Conservation (phyloP, 805 yeast species). For the Blastobotrys attinorum region DNA sequence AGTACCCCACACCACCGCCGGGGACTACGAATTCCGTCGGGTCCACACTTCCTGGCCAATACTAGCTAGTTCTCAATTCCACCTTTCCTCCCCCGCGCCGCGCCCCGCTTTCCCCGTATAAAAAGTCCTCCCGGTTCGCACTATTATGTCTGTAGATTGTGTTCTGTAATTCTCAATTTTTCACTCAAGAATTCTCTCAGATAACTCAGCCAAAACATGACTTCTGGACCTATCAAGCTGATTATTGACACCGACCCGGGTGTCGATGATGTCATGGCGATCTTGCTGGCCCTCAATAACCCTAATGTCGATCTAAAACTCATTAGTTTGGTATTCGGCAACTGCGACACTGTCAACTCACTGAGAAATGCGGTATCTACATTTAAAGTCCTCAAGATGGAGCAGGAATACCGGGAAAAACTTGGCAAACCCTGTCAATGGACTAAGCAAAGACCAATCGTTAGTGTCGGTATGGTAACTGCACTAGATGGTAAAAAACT, state of each 20-base stretch:
- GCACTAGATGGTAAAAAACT: slow-evolving; percentile 24
- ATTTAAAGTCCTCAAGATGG: slow-evolving; percentile 29
- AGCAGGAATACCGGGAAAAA: slow-evolving; percentile 22
- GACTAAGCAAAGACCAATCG: slow-evolving; percentile 26
- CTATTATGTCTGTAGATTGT: too few species aligned
- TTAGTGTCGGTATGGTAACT: slow-evolving; percentile 28
- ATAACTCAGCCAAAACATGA: too few species aligned
- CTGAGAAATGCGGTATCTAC: slow-evolving; percentile 29
- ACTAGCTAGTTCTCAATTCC: too few species aligned
- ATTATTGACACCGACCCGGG: slow-evolving; percentile 38
- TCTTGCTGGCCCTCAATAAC: slow-evolving; percentile 29
- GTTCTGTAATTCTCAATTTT: too few species aligned
- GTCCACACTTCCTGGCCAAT: too few species aligned
- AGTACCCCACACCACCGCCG: too few species aligned
- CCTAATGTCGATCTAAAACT: slow-evolving; percentile 24
- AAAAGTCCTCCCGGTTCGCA: too few species aligned
- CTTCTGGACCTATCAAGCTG: slow-evolving; percentile 13
- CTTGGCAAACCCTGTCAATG: slow-evolving; percentile 15
- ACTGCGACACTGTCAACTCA: slow-evolving; percentile 29
- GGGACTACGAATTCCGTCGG: too few species aligned
- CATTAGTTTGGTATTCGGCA: slow-evolving; percentile 31
- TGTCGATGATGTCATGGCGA: slow-evolving; percentile 35
- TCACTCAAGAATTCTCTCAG: too few species aligned
- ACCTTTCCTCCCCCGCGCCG: too few species aligned
- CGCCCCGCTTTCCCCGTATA: too few species aligned